Base-by-base conservation (phyloP, 179 eudicot genomes). In the Silene vulgaris region DNA sequence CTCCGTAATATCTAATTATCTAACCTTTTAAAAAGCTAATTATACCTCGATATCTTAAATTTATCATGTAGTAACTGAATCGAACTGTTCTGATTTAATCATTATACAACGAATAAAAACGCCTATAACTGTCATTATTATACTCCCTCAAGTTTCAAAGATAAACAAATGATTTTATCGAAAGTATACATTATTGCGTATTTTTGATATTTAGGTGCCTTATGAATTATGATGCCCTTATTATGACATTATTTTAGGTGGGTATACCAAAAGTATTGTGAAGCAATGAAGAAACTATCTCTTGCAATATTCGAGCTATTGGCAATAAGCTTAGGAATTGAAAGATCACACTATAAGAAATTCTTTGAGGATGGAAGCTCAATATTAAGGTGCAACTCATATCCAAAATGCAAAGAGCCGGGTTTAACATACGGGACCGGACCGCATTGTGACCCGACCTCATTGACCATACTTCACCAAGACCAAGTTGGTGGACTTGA, bases 401-500 rank as follows among this genome's bases (percentile, higher is more conserved):
- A 89, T 16, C 91, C 93, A 0, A 77, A 83, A 6, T 88, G 91
- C 52, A 77, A 82, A 3, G 80, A 85, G 35, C 90, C 91, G 4
- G 78, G 52, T 52, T 79, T 74, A 19, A 75, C 84, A 9, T 80
- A 83, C 0, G 93, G 93, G 14, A 88, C 91, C 5, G 91, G 91
- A 0, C 93, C 90, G 9, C 91, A 89, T 73, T 83, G 86, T 23
- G 91, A 88, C 73, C 86, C 89, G 0, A 88, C 82, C 0, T 81
- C 93, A n/a, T 20, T 89, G 2, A 88, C 93, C 30, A 75, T 89
- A 28, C 84, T 89, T 13, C 79, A 88, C 72, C 91, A 88, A 82
- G 88, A 88, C 74, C 81, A 84, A 30, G 89, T 89, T 60, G 87
- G 79, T 52, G 93, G 93, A 2, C 89, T 89, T 1, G 74, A 89